These are phyloP conservation scores for Podospora australis DNA, from an alignment of 495 filamentous ascomycete species.

Conservation along the genomic window DNA sequence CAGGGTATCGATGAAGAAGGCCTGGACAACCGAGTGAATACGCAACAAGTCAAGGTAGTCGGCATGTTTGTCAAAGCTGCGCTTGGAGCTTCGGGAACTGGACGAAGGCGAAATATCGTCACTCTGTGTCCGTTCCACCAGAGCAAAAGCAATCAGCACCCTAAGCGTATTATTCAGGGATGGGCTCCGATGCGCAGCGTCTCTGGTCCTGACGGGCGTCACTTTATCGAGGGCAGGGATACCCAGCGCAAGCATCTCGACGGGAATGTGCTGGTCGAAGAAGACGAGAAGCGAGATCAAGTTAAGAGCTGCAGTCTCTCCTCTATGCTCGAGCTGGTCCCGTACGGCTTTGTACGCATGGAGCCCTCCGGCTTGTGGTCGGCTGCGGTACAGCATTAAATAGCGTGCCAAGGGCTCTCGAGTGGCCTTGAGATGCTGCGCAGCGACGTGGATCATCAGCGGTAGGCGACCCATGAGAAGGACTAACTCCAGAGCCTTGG, in stretches of 20 bases:
- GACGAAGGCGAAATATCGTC: no score
- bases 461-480: conserved; percentile 65
- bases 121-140: conserved; percentile 59
- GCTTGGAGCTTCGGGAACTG: no score
- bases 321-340: conserved; percentile 57
- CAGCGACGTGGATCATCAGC: conserved; percentile 71
- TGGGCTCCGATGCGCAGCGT: conserved; percentile 36
- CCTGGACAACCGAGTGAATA: conserved; percentile 73
- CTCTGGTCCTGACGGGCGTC: conserved; percentile 52
- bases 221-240: conserved; percentile 47
- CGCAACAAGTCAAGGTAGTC: conserved; percentile 62
- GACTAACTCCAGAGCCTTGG: conserved; percentile 59
- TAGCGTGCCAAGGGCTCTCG: conserved; percentile 65
- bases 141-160: conserved; percentile 61
- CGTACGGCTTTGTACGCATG: conserved; percentile 63
- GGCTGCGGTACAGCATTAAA: conserved; percentile 59
- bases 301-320: conserved; percentile 58
- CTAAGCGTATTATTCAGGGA: conserved; percentile 60
- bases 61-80: no score
- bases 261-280: conserved; percentile 66
- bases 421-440: conserved; percentile 65
- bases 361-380: conserved; percentile 60
- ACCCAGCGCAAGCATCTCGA: conserved; percentile 67
- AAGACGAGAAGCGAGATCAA: conserved; percentile 70
- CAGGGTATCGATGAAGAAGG: conserved; percentile 66